Base-by-base conservation (phyloP, 2,329 filamentous ascomycete species). In the Trichoderma citrinoviride region DNA sequence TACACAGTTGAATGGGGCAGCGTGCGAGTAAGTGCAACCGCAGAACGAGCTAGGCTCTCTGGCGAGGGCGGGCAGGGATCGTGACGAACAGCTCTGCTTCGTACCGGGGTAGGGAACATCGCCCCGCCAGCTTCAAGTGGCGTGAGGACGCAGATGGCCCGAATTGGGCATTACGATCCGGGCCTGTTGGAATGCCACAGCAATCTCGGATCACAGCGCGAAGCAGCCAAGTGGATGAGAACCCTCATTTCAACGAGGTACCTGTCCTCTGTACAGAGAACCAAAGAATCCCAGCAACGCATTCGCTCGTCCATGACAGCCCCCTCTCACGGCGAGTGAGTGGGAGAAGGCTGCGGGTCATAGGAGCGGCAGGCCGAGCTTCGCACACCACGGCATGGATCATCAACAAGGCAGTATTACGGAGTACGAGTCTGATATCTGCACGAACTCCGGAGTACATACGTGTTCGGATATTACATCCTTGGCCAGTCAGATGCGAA, bases 311-410 rank as follows among this genome's bases (percentile, higher is more conserved):
- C 33, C 12, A 33, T 33, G 33, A 23, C 25, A 29, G 17, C 37
- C 47, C 37, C 44, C 49, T 44, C 46, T n/a, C 46, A 61, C 58
- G 37, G 46, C 58, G 23, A 37, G 49, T 29, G n/a, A 8, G 47
- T 44, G 47, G 57, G 47, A 61, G 58, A n/a, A 21, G 43, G 37
- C 44, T 61, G 58, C 58, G 58, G 58, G 58, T 37, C 47, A 37
- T 23, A 4, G 21, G 10, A 17, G 23, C 47, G 23, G 37, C 19
- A 53, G 37, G 37, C 37, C 47, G 33, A 14, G 5, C 12, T 37
- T 37, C n/a, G 12, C 37, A 29, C 21, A 33, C 33, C 41, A 47
- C 50, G 27, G 27, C 50, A 53, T 15, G 50, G 15, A 23, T 43
- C 5, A 37, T 14, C 12, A 14, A 37, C 33, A 37, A 37, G 33